These are phyloP conservation scores for Ogataea glucozyma DNA, from an alignment of 805 yeast genomes.

Conservation along the genomic window DNA sequence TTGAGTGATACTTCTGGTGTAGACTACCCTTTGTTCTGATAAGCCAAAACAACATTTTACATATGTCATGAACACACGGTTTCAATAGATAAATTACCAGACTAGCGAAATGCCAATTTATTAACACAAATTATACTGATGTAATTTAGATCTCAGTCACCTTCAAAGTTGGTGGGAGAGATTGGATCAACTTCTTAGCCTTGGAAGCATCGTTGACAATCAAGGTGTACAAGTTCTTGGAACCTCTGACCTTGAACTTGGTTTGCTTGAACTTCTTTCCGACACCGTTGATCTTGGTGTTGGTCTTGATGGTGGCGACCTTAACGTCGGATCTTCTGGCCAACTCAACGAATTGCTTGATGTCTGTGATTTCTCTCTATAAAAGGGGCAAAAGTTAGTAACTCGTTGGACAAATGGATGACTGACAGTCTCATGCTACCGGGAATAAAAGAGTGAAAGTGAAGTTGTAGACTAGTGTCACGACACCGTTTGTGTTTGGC, in stretches of 20 bases:
- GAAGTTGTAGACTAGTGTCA: too few relatives aligned
- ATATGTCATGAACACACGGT: too few relatives aligned
- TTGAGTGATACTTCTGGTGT: too few relatives aligned
- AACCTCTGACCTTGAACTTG: conserved; percentile 98
- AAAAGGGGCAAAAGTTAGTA: conserved; percentile 21
- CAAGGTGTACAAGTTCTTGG: conserved; percentile 92
- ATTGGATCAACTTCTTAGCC: conserved; percentile 96
- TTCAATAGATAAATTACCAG: conserved; percentile 1
- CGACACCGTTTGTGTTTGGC: too few relatives aligned
- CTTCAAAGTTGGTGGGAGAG: conserved; percentile 92
- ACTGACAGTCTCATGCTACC: too few relatives aligned
- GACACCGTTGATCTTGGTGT: conserved; percentile 75
- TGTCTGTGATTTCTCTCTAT: conserved; percentile 81
- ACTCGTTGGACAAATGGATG: too few relatives aligned
- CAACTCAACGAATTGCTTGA: conserved; percentile 95
- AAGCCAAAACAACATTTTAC: too few relatives aligned
- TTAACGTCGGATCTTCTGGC: conserved; percentile 95
- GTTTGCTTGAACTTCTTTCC: conserved; percentile 90
- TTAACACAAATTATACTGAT: conserved; percentile 9
- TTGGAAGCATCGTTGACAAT: conserved; percentile 92
- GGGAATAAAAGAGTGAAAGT: too few relatives aligned
- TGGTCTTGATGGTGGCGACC: conserved; percentile 92
- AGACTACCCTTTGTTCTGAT: too few relatives aligned
- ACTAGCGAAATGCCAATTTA: conserved; percentile 9
- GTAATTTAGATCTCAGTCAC: conserved; percentile 45